phyloP scores from a whole-genome alignment of 768 basidiomycete species.

The Trametes meyenii region DNA sequence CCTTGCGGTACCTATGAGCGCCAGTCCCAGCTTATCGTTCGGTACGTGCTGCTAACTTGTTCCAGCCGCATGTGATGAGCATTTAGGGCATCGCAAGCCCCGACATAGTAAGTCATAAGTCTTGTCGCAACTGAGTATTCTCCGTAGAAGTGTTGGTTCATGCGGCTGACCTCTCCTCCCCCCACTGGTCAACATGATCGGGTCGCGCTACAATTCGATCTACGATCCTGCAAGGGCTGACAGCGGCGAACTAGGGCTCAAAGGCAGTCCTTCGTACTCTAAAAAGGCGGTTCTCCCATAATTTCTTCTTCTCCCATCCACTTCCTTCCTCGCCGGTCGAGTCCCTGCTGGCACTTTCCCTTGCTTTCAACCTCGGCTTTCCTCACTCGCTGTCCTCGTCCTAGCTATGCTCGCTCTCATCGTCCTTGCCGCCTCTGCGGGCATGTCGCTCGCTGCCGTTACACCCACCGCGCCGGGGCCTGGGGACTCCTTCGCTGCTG shows the following conservation, averaged over 20 bases:
- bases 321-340: constrained; percentile 8
- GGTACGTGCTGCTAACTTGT: too few relatives aligned
- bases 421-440: constrained; percentile 1
- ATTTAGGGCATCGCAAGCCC: too few relatives aligned
- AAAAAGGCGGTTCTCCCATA: neutral
- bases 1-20: too few relatives aligned
- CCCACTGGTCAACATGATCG: too few relatives aligned
- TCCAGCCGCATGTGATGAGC: too few relatives aligned
- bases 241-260: neutral
- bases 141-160: too few relatives aligned
- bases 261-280: neutral
- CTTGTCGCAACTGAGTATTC: too few relatives aligned
- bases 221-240: too few relatives aligned
- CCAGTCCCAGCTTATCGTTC: too few relatives aligned
- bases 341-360: neutral
- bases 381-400: constrained; percentile 12
- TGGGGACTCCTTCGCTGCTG: constrained; percentile 38
- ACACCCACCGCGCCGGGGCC: constrained; percentile 43
- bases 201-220: too few relatives aligned
- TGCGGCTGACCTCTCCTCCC: too few relatives aligned
- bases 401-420: constrained; percentile 6
- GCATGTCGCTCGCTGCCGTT: constrained; percentile 27
- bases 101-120: too few relatives aligned
- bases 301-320: neutral
- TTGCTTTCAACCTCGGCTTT: neutral